phyloP scores from a whole-genome alignment of 2,329 filamentous ascomycete species.

The Aspergillus sp. region DNA sequence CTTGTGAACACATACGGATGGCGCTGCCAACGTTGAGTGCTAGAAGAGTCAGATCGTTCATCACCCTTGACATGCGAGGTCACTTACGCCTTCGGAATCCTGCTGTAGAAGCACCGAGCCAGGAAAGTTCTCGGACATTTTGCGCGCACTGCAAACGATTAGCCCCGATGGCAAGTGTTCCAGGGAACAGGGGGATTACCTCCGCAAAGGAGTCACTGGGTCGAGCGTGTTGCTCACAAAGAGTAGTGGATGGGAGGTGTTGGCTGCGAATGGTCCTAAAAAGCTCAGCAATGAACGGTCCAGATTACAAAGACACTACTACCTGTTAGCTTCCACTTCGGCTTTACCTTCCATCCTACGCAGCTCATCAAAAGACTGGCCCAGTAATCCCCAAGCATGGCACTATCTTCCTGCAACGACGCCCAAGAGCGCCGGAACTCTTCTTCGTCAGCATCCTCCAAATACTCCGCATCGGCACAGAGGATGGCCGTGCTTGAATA shows the following conservation, averaged over 20 bases:
- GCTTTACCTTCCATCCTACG: slow-evolving; percentile 38
- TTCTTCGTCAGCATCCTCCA: slow-evolving; percentile 21
- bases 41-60: slow-evolving; percentile 11
- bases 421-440: slow-evolving; percentile 29
- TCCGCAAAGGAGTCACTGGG: slow-evolving; percentile 59
- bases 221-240: slow-evolving; percentile 61
- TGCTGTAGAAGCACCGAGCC: slow-evolving; percentile 49
- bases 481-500: slow-evolving; percentile 36
- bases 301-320: slow-evolving; percentile 13
- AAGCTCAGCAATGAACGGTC: neutral
- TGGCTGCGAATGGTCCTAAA: slow-evolving; percentile 30
- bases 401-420: slow-evolving; percentile 27
- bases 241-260: slow-evolving; percentile 55
- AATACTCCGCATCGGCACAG: slow-evolving; percentile 33
- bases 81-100: slow-evolving; percentile 46
- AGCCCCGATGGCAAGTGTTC: neutral
- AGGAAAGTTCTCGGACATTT: slow-evolving; percentile 45
- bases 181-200: slow-evolving; percentile 19
- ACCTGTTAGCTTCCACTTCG: slow-evolving; percentile 41
- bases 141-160: slow-evolving; percentile 30
- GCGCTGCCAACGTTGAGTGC: slow-evolving; percentile 38
- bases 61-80: neutral
- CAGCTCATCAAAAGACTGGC: slow-evolving; percentile 40
- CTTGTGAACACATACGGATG: slow-evolving; percentile 41
- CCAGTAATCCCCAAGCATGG: slow-evolving; percentile 40